phyloP scores from a whole-genome alignment of 768 basidiomycete species.

The Amanita muscaria region DNA sequence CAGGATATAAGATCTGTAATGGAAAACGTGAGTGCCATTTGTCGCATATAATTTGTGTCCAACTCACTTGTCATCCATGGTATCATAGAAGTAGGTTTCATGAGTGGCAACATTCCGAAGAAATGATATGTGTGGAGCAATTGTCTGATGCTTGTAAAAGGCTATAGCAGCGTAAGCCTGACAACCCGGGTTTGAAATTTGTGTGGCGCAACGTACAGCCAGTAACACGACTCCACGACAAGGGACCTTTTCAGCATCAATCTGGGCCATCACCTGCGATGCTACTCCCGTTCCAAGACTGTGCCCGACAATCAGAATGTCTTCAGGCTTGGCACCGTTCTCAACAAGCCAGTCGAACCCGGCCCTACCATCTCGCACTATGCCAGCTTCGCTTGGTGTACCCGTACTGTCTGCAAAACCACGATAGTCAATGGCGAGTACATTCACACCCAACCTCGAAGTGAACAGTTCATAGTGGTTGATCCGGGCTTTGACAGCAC shows the following conservation, averaged over 20 bases:
- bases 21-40: too few species aligned
- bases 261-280: slow-evolving; percentile 37
- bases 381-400: slow-evolving; percentile 64
- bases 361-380: slow-evolving; percentile 63
- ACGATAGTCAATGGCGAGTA: slow-evolving; percentile 84
- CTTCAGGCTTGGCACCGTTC: slow-evolving; percentile 45
- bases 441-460: slow-evolving; percentile 59
- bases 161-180: slow-evolving; percentile 32
- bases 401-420: slow-evolving; percentile 88
- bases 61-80: slow-evolving; percentile 57
- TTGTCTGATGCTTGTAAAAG: slow-evolving; percentile 53
- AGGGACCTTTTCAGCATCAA: slow-evolving; percentile 34
- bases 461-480: slow-evolving; percentile 58
- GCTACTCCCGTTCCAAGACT: slow-evolving; percentile 84
- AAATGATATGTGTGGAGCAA: slow-evolving; percentile 65
- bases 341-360: slow-evolving; percentile 72
- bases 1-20: slow-evolving; percentile 39
- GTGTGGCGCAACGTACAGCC: slow-evolving; percentile 27
- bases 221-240: slow-evolving; percentile 43
- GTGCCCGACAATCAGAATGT: slow-evolving; percentile 75
- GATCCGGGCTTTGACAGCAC: slow-evolving; percentile 62
- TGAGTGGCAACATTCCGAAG: slow-evolving; percentile 58
- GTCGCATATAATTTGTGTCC: too few species aligned
- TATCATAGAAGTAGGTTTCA: slow-evolving; percentile 61
- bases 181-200: slow-evolving; percentile 22